Conservation (phyloP, 768 basidiomycete species). For the Cystofilobasidium bisporidii region DNA sequence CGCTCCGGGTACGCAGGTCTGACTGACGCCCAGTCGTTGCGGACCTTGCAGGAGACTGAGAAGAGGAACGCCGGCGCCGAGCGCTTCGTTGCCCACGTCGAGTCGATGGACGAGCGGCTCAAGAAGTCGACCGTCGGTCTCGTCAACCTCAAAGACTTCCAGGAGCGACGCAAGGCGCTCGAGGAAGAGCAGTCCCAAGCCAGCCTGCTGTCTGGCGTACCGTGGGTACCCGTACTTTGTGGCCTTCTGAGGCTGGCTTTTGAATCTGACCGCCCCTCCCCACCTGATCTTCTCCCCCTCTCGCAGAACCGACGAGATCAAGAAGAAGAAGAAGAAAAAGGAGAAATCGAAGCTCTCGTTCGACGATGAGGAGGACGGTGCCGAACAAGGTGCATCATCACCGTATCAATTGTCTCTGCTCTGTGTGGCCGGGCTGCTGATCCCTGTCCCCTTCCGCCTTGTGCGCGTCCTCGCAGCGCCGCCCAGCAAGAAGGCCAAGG, state of each 20-base stretch:
- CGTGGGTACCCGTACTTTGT: slow-evolving; percentile 5
- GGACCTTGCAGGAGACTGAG: slow-evolving; percentile 61
- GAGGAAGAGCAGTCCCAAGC: slow-evolving; percentile 65
- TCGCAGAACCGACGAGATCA: slow-evolving; percentile 56
- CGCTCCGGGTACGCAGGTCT: no score
- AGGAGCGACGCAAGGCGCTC: slow-evolving; percentile 72
- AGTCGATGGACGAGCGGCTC: slow-evolving; percentile 85
- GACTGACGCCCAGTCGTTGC: not conserved
- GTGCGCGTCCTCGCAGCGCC: slow-evolving; percentile 39
- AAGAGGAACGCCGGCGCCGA: slow-evolving; percentile 60
- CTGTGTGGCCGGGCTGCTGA: not conserved
- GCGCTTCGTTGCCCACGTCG: slow-evolving; percentile 87
- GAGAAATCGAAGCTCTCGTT: slow-evolving; percentile 85
- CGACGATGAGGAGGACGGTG: slow-evolving; percentile 65
- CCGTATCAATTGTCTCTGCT: not conserved
- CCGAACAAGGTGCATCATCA: slow-evolving; percentile 34
- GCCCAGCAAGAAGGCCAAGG: slow-evolving; percentile 58
- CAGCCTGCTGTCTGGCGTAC: not conserved
- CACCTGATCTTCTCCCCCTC: not conserved
- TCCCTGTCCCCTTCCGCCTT: not conserved
- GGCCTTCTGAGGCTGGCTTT: no score
- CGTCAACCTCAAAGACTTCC: slow-evolving; percentile 83
- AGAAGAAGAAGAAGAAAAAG: slow-evolving; percentile 88
- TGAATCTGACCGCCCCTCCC: not conserved
- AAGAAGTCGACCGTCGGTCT: slow-evolving; percentile 87